These are phyloP conservation scores for Linderniella brevidens DNA, from an alignment of 257 asterid species.

Conservation along the genomic window DNA sequence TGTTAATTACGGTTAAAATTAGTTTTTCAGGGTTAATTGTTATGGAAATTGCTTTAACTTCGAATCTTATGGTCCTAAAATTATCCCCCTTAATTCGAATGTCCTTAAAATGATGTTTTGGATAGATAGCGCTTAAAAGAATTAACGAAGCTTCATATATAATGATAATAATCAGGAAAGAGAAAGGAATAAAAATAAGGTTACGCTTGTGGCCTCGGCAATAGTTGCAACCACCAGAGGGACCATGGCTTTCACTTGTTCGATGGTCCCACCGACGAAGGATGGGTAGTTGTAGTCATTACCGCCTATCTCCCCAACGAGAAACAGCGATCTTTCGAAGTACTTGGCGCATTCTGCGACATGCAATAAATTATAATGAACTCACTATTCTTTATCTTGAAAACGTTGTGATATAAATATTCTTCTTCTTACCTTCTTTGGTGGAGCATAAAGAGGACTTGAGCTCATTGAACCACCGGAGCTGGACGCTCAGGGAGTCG, in stretches of 20 bases:
- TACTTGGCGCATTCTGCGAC: slow-evolving; percentile 35
- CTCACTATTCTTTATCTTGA: neutral
- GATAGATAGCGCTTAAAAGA: no score
- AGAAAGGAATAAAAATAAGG: neutral
- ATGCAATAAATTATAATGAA: neutral
- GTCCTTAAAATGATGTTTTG: no score
- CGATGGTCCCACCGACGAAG: slow-evolving; percentile 40
- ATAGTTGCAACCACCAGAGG: slow-evolving; percentile 48
- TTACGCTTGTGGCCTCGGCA: slow-evolving; percentile 35
- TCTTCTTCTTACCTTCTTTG: slow-evolving; percentile 27
- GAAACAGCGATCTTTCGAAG: slow-evolving; percentile 38
- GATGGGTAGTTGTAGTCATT: slow-evolving; percentile 74
- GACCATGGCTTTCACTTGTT: slow-evolving; percentile 35
- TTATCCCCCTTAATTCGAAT: no score
- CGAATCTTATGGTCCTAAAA: no score
- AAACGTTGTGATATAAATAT: neutral
- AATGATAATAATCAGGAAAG: neutral
- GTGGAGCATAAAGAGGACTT: slow-evolving; percentile 41
- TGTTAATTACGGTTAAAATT: no score
- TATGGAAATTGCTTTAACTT: no score
- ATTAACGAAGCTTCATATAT: no score
- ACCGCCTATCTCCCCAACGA: slow-evolving; percentile 87
- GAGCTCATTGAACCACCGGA: slow-evolving; percentile 50
- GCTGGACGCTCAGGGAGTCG: slow-evolving; percentile 42
- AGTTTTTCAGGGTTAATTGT: no score